Conservation (phyloP, 2,329 filamentous ascomycete genomes). For the Anisogramma anomala region DNA sequence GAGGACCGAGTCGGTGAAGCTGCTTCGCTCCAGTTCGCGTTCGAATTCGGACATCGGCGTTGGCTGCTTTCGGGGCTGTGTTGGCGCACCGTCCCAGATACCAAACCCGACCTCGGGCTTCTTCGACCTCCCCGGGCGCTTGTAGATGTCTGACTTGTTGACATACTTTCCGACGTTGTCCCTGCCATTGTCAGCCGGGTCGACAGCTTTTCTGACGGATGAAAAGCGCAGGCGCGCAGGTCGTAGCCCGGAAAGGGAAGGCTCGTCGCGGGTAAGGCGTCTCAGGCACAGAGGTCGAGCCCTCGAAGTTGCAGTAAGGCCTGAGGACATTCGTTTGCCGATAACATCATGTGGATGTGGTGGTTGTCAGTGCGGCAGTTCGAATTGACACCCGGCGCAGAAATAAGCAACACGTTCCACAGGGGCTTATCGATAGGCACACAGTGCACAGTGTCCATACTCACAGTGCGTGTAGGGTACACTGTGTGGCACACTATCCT, state of each 20-base stretch:
- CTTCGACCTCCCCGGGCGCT: too few species aligned
- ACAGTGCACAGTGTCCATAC: too few species aligned
- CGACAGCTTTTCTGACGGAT: neutral
- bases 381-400: too few species aligned
- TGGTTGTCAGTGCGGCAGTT: too few species aligned
- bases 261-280: conserved; percentile 19
- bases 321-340: conserved; percentile 34
- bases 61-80: too few species aligned
- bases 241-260: conserved; percentile 3
- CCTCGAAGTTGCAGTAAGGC: conserved; percentile 33
- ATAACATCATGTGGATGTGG: conserved; percentile 22
- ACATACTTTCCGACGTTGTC: too few species aligned
- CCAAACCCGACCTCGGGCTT: too few species aligned
- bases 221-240: neutral
- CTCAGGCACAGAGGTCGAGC: conserved; percentile 25
- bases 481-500: neutral
- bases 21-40: conserved; percentile 4
- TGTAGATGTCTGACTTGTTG: too few species aligned
- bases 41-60: neutral
- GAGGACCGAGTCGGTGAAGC: conserved; percentile 19
- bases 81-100: too few species aligned
- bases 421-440: conserved; percentile 7
- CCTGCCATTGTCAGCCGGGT: too few species aligned
- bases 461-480: neutral
- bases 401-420: too few species aligned